A percentile compares a stretch with the other conserved stretches of the same genome.
Conservation (phyloP, 495 filamentous ascomycete species). For the Xylaria sp. region DNA sequence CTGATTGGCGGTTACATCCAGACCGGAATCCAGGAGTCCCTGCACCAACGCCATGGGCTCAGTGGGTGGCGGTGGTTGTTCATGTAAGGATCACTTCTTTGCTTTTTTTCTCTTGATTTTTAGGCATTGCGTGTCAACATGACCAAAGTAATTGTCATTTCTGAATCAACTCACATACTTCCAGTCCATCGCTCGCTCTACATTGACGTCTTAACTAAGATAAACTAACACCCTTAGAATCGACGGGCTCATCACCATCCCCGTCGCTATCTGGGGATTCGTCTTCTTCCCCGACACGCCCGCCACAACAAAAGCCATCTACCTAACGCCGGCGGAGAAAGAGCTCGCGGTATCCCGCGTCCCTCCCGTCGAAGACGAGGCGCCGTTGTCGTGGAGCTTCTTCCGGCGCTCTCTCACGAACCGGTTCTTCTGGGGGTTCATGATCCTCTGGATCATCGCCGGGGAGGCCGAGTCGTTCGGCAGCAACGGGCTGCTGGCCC, state of each 20-base stretch:
- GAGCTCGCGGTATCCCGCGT: conserved; percentile 52
- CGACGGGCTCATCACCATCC: conserved; percentile 53
- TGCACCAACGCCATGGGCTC: conserved; percentile 60
- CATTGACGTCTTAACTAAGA: too few relatives aligned
- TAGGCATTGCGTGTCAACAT: neutral
- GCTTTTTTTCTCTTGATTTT: neutral
- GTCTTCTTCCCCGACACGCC: conserved; percentile 68
- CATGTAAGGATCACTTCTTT: conserved; percentile 39
- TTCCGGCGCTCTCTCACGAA: conserved; percentile 49
- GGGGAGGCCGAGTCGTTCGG: conserved; percentile 59
- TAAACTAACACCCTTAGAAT: conserved; percentile 41
- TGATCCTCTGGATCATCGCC: conserved; percentile 57
- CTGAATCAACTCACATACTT: neutral
- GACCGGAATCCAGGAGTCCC: conserved; percentile 59
- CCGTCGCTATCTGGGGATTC: conserved; percentile 65
- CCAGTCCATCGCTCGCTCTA: neutral
- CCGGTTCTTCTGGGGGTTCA: conserved; percentile 59
- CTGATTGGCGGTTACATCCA: conserved; percentile 65
- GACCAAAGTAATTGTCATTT: conserved; percentile 18
- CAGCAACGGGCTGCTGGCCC: conserved; percentile 53
- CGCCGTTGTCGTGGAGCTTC: conserved; percentile 47
- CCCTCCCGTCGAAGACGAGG: conserved; percentile 40
- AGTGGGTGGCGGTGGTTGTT: conserved; percentile 74
- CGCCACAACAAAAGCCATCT: conserved; percentile 58
- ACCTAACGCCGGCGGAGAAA: conserved; percentile 54